phyloP scores from a whole-genome alignment of 2,329 filamentous ascomycete species.

The Hymenoscyphus repandus region DNA sequence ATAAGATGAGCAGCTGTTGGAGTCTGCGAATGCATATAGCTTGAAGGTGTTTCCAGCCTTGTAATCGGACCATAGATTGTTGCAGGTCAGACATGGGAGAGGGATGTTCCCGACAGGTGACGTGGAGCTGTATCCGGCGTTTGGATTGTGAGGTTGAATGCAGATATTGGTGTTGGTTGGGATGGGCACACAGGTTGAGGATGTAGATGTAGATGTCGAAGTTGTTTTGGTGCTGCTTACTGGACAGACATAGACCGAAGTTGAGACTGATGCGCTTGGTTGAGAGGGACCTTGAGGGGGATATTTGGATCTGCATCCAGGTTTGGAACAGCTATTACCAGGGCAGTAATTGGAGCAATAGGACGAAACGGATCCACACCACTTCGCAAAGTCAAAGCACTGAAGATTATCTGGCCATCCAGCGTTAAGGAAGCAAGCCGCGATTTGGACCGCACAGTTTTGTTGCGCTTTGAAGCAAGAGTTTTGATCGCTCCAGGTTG shows the following conservation, averaged over 20 bases:
- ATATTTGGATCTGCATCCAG: constrained; percentile 38
- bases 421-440: constrained; percentile 47
- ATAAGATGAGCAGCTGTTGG: constrained; percentile 41
- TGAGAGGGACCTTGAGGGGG: constrained; percentile 35
- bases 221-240: constrained; percentile 20
- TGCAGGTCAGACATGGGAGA: constrained; percentile 50
- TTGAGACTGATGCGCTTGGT: constrained; percentile 36
- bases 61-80: constrained; percentile 43
- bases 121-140: constrained; percentile 62
- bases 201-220: constrained; percentile 27
- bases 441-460: constrained; percentile 41
- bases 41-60: constrained; percentile 42
- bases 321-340: constrained; percentile 36
- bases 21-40: constrained; percentile 43
- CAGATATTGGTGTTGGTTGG: constrained; percentile 45
- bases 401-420: constrained; percentile 44
- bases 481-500: constrained; percentile 40
- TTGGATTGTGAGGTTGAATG: constrained; percentile 48
- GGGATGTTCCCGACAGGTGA: constrained; percentile 48
- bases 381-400: constrained; percentile 46
- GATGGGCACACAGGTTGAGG: constrained; percentile 37
- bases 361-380: constrained; percentile 42
- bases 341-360: constrained; percentile 40
- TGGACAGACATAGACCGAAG: constrained; percentile 32
- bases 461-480: constrained; percentile 38